Evolutionary conservation across 768 basidiomycete species (phyloP), one percentile per base, ranked within the genome.

Genomic region (Serendipita sp.): DNA sequence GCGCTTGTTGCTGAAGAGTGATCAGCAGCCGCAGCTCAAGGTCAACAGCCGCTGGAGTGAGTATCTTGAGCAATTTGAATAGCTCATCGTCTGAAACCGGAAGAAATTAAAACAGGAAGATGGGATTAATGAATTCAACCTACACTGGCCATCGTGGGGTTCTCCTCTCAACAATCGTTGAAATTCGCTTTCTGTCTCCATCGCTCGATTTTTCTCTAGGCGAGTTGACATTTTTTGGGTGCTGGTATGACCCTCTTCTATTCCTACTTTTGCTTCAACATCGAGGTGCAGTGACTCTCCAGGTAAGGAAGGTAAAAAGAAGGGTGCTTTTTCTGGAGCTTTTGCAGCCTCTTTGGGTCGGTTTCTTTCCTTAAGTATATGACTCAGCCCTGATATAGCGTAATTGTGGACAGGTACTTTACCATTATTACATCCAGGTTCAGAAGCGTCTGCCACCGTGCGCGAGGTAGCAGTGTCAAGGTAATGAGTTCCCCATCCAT

Each of bases 321-420:
- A 99, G 0, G 96, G 96, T 0, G 93, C 95, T 66, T 91, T 83
- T 75, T 97, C 95, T 11, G 91, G 91, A 30, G 86, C 88, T 74
- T 98, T 97, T 4, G 93, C 92, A 0, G 93, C 83, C 68, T 96
- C 94, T 74, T 88, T 92, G 11, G 96, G 93, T 78, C 94, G 96
- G 73, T 98, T 98, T 64, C 96, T 85, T 81, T 89, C 87, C 88
- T 95, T 23, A 23, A 66, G 41, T 34, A 11, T 11, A 8, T 16
- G n/a, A 10, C 16, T 15, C 28, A 34, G 63, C 41, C 63, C 44
- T 18, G 48, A 41, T 13, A 41, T 18, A 63, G 35, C 32, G 44
- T n/a, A 54, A 28, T 3, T n/a, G 47, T 8, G 41, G 41, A 35
- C 47, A 15, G 32, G 3, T 56, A 30, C 74, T 80, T 44, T 68